These are phyloP conservation scores for Paecilomyces variotii DNA, from an alignment of 2,329 filamentous ascomycete genomes.

Conservation along the genomic window DNA sequence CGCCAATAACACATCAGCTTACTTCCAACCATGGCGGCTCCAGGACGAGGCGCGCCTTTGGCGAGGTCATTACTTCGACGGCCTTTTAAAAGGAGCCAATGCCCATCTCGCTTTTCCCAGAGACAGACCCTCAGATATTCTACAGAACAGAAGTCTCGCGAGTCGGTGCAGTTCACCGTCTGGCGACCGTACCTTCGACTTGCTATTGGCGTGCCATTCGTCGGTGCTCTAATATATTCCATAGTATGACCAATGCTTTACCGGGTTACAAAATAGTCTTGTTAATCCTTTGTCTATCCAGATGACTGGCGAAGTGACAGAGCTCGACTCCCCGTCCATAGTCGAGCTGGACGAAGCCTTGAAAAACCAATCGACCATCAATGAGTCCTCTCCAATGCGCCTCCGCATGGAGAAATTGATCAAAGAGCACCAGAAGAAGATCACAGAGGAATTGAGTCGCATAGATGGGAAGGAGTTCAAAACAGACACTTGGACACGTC, in stretches of 20 bases:
- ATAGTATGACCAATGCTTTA: conserved; percentile 34
- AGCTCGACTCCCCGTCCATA: conserved; percentile 51
- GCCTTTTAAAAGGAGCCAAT: conserved; percentile 14
- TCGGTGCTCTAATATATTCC: conserved; percentile 42
- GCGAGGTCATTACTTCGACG: conserved; percentile 24
- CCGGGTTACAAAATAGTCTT: not conserved
- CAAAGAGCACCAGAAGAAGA: conserved; percentile 82
- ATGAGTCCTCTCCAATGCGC: conserved; percentile 80
- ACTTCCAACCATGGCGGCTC: conserved; percentile 19
- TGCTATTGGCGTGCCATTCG: conserved; percentile 41
- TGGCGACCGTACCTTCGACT: conserved; percentile 42
- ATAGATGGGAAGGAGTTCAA: conserved; percentile 78
- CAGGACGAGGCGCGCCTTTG: conserved; percentile 24
- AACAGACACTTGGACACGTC: conserved; percentile 77
- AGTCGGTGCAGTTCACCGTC: conserved; percentile 27
- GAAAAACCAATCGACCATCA: conserved; percentile 71
- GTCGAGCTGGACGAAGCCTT: conserved; percentile 75
- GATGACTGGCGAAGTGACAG: conserved; percentile 30
- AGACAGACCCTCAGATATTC: conserved; percentile 18
- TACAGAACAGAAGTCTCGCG: conserved; percentile 13
- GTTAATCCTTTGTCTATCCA: conserved; percentile 5
- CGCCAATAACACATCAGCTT: not conserved
- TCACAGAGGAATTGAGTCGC: conserved; percentile 72
- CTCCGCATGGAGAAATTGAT: conserved; percentile 96
- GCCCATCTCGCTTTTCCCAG: conserved; percentile 10